Evolutionary conservation across 2,329 filamentous ascomycete genomes (phyloP).

Genomic region (Monilinia fructicola): DNA sequence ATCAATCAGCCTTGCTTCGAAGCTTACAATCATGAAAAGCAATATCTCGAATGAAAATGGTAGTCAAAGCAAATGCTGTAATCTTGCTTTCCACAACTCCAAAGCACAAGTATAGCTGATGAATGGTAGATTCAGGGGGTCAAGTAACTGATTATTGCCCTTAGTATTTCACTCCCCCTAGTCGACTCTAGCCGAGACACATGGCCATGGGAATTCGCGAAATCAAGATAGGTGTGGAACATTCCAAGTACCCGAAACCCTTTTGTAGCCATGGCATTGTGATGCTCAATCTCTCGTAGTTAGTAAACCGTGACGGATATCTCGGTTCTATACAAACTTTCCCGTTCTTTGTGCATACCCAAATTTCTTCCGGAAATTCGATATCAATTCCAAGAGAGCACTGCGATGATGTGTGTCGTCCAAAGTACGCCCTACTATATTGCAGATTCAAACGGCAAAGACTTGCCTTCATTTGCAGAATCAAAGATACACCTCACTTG

Average conservation of each 20-base stretch:
- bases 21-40: background rate
- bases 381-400: background rate
- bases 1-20: background rate
- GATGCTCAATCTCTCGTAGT: background rate
- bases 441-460: background rate
- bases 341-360: background rate
- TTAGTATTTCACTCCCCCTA: background rate
- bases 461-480: background rate
- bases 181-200: background rate
- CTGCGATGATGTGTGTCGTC: background rate
- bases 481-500: background rate
- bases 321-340: too few relatives aligned
- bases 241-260: background rate
- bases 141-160: background rate
- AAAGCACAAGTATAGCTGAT: background rate
- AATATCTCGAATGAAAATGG: background rate
- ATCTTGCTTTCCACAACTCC: background rate
- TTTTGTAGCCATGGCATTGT: background rate
- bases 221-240: conserved; percentile 4
- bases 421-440: background rate
- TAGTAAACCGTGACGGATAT: background rate
- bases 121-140: background rate
- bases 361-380: background rate
- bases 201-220: background rate
- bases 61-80: background rate